A percentile compares a stretch with the other conserved stretches of the same genome.
Evolutionary conservation across 2,329 filamentous ascomycete genomes (phyloP).

Genomic region (Cylindrodendrum hubeiense): DNA sequence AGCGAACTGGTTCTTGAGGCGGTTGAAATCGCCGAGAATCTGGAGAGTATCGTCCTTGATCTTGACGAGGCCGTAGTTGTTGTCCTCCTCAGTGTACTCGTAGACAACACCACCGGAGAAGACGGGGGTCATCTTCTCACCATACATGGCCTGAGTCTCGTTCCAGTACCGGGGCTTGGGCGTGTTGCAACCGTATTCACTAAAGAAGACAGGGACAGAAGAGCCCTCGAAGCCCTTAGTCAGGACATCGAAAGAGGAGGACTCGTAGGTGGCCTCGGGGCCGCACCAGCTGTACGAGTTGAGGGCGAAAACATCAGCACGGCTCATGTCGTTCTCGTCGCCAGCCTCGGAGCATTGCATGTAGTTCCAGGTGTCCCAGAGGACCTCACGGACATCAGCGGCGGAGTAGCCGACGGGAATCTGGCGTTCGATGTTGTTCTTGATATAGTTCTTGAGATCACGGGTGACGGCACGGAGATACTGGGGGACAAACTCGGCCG

Average conservation of each 20-base stretch:
- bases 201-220: conserved; percentile 84
- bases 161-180: conserved; percentile 79
- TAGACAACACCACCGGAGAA: conserved; percentile 86
- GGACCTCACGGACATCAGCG: conserved; percentile 79
- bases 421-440: conserved; percentile 73
- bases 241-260: conserved; percentile 72
- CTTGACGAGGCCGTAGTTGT: conserved; percentile 74
- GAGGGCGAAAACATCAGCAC: conserved; percentile 81
- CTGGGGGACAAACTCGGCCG: conserved; percentile 72
- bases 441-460: conserved; percentile 85
- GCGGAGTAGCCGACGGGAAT: conserved; percentile 87
- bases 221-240: conserved; percentile 74
- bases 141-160: conserved; percentile 80
- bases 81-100: conserved; percentile 80
- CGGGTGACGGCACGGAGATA: conserved; percentile 82
- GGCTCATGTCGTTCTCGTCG: conserved; percentile 69
- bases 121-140: conserved; percentile 73
- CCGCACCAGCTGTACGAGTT: conserved; percentile 81
- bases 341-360: conserved; percentile 74
- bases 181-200: conserved; percentile 84
- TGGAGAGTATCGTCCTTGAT: conserved; percentile 69
- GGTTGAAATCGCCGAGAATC: conserved; percentile 76
- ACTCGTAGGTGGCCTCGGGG: conserved; percentile 69
- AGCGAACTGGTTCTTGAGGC: conserved; percentile 80
- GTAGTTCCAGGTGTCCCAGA: conserved; percentile 82